phyloP scores from a whole-genome alignment of 345 rosid genomes.

The Crucihimalaya himalaica region DNA sequence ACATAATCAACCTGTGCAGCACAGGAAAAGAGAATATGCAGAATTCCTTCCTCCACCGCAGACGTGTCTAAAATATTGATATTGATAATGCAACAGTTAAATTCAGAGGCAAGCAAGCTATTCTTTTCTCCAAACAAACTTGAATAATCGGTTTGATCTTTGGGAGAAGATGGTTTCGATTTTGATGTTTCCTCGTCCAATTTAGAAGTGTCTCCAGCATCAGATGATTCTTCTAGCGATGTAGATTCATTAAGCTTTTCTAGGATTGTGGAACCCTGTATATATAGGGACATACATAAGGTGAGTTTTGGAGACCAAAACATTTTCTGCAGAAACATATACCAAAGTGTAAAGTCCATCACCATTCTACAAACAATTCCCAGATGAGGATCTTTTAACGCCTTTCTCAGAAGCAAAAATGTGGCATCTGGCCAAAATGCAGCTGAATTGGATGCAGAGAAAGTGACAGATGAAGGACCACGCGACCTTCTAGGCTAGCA shows the following conservation, averaged over 20 bases:
- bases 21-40: conserved; percentile 84
- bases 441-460: conserved; percentile 52
- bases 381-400: conserved; percentile 63
- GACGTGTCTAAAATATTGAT: conserved; percentile 63
- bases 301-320: conserved; percentile 18
- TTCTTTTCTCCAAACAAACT: conserved; percentile 76
- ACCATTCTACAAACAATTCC: conserved; percentile 67
- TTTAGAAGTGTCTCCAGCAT: conserved; percentile 40
- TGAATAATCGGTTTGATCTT: conserved; percentile 56
- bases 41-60: conserved; percentile 82
- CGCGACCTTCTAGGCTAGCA: conserved; percentile 73
- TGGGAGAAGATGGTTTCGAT: conserved; percentile 45
- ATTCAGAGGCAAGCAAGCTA: conserved; percentile 50
- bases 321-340: conserved; percentile 9
- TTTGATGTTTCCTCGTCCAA: conserved; percentile 47
- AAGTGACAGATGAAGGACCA: conserved; percentile 45
- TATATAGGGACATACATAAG: conserved; percentile 16
- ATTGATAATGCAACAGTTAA: conserved; percentile 57
- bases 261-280: conserved; percentile 67
- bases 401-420: conserved; percentile 66
- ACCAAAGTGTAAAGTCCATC: conserved; percentile 31
- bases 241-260: conserved; percentile 59
- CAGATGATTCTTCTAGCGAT: conserved; percentile 42
- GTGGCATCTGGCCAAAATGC: conserved; percentile 66
- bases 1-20: conserved; percentile 76